Conservation (phyloP, 805 yeast species). For the Starmera amethionina region DNA sequence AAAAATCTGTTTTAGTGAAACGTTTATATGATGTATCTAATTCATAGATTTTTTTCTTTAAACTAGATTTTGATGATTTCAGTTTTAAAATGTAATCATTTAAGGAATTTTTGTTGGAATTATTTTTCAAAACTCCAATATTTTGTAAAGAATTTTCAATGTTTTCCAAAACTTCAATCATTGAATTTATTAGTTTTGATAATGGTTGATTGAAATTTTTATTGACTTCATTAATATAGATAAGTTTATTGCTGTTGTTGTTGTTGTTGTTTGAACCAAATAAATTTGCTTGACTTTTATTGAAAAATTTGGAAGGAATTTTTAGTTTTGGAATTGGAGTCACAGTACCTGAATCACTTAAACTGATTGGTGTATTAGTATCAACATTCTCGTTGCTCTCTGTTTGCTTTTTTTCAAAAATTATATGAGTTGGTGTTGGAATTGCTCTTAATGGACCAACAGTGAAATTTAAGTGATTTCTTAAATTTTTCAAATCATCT, state of each 20-base stretch:
- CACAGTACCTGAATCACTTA: constrained; percentile 14
- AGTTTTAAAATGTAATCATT: constrained; percentile 5
- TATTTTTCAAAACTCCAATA: not conserved
- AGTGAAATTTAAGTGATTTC: constrained; percentile 33
- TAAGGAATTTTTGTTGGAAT: not conserved
- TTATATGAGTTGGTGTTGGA: constrained; percentile 19
- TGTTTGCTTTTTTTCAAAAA: constrained; percentile 1
- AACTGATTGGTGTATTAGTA: not conserved
- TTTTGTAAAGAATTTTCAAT: constrained; percentile 11
- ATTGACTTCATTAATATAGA: constrained; percentile 22
- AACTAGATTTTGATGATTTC: constrained; percentile 7
- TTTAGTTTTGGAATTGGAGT: constrained; percentile 26
- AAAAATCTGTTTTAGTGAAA: constrained; percentile 26
- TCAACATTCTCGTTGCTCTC: not conserved
- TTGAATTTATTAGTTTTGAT: constrained; percentile 20
- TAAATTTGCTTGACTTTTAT: constrained; percentile 1
- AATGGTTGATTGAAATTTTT: constrained; percentile 22
- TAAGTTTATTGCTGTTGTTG: constrained; percentile 3
- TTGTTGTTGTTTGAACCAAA: not conserved
- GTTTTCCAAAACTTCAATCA: constrained; percentile 20
- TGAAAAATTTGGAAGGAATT: not conserved
- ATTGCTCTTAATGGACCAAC: constrained; percentile 31
- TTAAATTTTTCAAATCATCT: constrained; percentile 22
- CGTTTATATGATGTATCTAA: constrained; percentile 25
- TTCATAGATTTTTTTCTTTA: constrained; percentile 21